Base-by-base conservation (phyloP, 1,284 basidiomycete genomes). In the Chalciporus piperatoides region DNA sequence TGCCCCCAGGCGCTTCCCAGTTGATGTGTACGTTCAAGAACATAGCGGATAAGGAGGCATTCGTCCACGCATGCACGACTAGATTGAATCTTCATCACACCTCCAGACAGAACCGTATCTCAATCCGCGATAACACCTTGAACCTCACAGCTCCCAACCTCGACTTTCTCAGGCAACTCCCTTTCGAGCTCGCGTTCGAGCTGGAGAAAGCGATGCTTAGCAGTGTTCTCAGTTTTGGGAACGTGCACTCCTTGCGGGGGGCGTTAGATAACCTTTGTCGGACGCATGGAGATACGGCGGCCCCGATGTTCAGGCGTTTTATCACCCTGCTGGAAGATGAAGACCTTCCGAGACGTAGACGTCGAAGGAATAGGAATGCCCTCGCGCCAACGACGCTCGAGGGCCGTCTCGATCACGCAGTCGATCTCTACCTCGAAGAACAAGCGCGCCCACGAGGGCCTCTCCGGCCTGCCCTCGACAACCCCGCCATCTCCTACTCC, bases 101-200 rank as follows among this genome's bases (percentile, higher is more conserved):
- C 21, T 4, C 24, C 11, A 44, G 4, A 24, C 43, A n/a, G 4
- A 14, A 32, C 6, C 33, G 37, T 7, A 40, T 64, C 15, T 48
- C 4, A 9, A 21, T 67, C 19, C 48, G 48, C 9, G 42, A 59
- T 14, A 55, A 62, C n/a, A 47, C 15, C 17, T 41, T 32, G 21
- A 15, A 28, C 19, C 28, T 24, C 14, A 7, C 46, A 14, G 14
- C 21, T 14, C 19, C 48, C 15, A 35, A 15, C 9, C 50, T 71
- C n/a, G 48, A 59, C 10, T 43, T 67, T 38, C 58, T 73, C 30
- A 10, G 37, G 5, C 39, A 51, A 1, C 44, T 75, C 1, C 58
- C 62, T 2, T 74, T 74, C 42, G 55, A 58, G 25, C 57, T 75
- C 17, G 73, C 65, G 8, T 73, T 74, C 43, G 70, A 74, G 48